Base-by-base conservation (phyloP, 2,329 filamentous ascomycete species). In the Phaeoacremonium minimum region DNA sequence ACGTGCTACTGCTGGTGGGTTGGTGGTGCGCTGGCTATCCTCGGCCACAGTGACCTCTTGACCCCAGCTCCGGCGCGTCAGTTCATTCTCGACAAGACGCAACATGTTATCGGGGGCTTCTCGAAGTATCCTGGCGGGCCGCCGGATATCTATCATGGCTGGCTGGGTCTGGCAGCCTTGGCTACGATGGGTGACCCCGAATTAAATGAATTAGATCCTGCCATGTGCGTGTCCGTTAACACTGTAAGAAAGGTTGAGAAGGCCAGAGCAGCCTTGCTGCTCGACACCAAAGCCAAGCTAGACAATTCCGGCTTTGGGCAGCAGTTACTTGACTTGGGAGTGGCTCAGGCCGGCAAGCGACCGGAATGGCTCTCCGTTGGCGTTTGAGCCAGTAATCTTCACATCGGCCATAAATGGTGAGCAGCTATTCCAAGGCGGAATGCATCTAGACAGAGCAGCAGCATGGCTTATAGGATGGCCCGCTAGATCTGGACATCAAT, bases 1-100 rank as follows among this genome's bases (percentile, higher is more conserved):
- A 97, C 93, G 1, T 98, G 93, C 63, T 98, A 98, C 60, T 84
- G 80, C 15, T 98, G 91, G 71, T 98, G 93, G 93, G 87, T 87
- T 1, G 73, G 75, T 4, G 88, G 79, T 3, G 79, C 88, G 2
- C 55, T 78, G 1, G 49, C 55, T 35, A 67, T 73, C 28, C 38
- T 57, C 5, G 45, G 41, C 18, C 61, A 73, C 38, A 60, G 70
- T 11, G 57, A 71, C 2, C 62, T 89, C n/a, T 61, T 88, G 18
- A 70, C 83, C 39, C 58, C 63, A 5, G 53, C 58, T 9, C 71
- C 80, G 1, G 79, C 85, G 30, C 77, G 87, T n/a, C 73, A 75
- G 33, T 97, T 93, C 61, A 69, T 98, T 11, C 71, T 96, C 8
- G 79, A 85, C 34, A 83, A 89, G 54, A 95, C 88, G 1, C 88